These are phyloP conservation scores for Clonostachys sp. DNA, from an alignment of 2,329 filamentous ascomycete species.

Conservation along the genomic window DNA sequence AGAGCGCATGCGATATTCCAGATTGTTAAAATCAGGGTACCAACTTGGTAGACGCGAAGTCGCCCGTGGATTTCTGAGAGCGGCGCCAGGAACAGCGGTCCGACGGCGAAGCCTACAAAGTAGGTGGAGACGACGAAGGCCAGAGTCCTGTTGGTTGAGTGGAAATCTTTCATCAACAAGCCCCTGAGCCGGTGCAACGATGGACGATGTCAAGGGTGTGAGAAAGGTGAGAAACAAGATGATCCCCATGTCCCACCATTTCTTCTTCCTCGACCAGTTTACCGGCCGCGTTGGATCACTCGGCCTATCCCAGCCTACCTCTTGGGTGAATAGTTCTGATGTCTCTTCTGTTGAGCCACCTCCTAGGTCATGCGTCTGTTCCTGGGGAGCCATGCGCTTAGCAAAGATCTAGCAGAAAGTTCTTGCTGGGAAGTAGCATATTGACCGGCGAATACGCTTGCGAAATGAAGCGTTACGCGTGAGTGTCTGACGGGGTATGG, in stretches of 20 bases:
- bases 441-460: too few species aligned
- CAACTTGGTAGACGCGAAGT: slow-evolving; percentile 35
- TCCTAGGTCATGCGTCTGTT: too few species aligned
- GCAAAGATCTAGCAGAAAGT: too few species aligned
- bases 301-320: slow-evolving; percentile 57
- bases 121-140: slow-evolving; percentile 33
- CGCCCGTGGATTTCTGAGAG: slow-evolving; percentile 46
- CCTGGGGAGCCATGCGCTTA: too few species aligned
- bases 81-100: slow-evolving; percentile 47
- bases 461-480: too few species aligned
- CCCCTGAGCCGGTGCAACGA: slow-evolving; percentile 54
- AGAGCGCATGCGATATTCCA: slow-evolving; percentile 46
- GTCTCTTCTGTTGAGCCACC: too few species aligned
- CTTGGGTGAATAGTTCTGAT: too few species aligned
- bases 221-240: slow-evolving; percentile 35
- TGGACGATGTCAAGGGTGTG: slow-evolving; percentile 40
- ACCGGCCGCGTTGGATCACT: slow-evolving; percentile 62
- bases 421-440: too few species aligned
- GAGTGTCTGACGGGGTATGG: too few species aligned
- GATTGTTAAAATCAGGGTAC: slow-evolving; percentile 41
- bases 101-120: slow-evolving; percentile 44
- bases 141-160: slow-evolving; percentile 34
- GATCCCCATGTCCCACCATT: slow-evolving; percentile 43
- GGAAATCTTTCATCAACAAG: slow-evolving; percentile 47
- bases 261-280: slow-evolving; percentile 66